Base-by-base conservation (phyloP, 1,139 yeast species). In the Hyphopichia burtonii region DNA sequence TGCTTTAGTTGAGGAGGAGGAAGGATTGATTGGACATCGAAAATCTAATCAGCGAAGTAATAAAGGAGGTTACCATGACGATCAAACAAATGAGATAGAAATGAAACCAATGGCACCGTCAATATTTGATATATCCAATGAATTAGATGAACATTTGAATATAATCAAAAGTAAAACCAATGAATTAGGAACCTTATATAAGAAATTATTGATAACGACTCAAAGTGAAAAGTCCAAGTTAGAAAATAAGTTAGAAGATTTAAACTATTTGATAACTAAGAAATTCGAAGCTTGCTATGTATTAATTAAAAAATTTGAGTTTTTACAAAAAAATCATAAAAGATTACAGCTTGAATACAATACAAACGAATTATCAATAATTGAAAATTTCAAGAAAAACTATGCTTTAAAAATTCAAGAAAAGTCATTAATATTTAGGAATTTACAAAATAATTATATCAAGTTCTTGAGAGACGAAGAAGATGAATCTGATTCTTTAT, bases 331-430 rank as follows among this genome's bases (percentile, higher is more conserved):
- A 57, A 60, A 69, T 55, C 54, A 68, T 63, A 47, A 56, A 48
- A 48, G 62, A 48, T 53, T 75, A 54, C 53, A 55, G 5, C 53
- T 71, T 36, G 52, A 65, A 38, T 73, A 70, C 47, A 65, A 69
- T 44, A 56, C 57, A 10, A 74, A 75, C 47, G 94, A 86, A 52
- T 56, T 80, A 34, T 70, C 76, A 38, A 83, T 93, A 72, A 71
- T 90, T 44, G 83, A 80, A 40, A 93, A 91, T 61, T 80, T 88
- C 67, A 86, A 88, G 61, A 86, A 88, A 54, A 83, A 82, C 37
- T 81, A 91, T 61, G 99, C 99, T 3, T 71, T 84, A 34, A 83
- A 84, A 58, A 84, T 94, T 33, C 98, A 93, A 60, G 83, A 82
- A 37, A 69, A 79, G 38, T 84, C 95, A 35, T 78, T 91, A 22